phyloP scores from a whole-genome alignment of 305 asterid genomes.

The Solanum hybrid region DNA sequence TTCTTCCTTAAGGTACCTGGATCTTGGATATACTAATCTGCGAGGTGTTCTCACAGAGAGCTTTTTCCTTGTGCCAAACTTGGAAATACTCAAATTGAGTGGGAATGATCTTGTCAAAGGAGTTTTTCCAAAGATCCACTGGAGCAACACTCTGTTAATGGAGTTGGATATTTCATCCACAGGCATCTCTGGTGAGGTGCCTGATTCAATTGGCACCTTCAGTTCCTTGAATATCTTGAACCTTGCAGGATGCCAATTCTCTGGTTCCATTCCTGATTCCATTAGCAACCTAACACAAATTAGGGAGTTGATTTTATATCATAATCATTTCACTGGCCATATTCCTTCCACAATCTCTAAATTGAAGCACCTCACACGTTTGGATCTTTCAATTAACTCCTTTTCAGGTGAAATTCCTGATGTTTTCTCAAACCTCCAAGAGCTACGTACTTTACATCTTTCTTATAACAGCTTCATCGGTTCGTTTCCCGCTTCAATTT shows the following conservation, averaged over 20 bases:
- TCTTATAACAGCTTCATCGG: not conserved
- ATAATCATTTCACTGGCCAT: not conserved
- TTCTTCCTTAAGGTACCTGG: not conserved
- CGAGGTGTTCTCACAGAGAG: not conserved
- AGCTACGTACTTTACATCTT: not conserved
- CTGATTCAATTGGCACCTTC: too few relatives aligned
- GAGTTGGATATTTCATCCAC: not conserved
- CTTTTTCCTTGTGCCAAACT: not conserved
- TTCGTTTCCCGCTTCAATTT: not conserved
- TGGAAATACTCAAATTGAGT: not conserved
- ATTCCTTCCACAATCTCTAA: not conserved
- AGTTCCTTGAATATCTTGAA: too few relatives aligned
- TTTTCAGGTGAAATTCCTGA: not conserved
- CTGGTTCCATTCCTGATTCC: not conserved
- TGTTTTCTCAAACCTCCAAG: not conserved
- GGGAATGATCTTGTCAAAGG: not conserved
- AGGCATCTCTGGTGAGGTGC: too few relatives aligned
- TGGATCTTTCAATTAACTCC: not conserved
- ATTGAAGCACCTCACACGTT: not conserved
- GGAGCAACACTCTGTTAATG: not conserved
- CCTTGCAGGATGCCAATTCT: not conserved
- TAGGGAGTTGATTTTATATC: not conserved
- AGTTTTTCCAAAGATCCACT: not conserved
- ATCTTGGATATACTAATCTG: not conserved
- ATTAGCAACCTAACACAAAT: not conserved